phyloP scores from a whole-genome alignment of 768 basidiomycete species.

The Rossbeevera mucosa region DNA sequence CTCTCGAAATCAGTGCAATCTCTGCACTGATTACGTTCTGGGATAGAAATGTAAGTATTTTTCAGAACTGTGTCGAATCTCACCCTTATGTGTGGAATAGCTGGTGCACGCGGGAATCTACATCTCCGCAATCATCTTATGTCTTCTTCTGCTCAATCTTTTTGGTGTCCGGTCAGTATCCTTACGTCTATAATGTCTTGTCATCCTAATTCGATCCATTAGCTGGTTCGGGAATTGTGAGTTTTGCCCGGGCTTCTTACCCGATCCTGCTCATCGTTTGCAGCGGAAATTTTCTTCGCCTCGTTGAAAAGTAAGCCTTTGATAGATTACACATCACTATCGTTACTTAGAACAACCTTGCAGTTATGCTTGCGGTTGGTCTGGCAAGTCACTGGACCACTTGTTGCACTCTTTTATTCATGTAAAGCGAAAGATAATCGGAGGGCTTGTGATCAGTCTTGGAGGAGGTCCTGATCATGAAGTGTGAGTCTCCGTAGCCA shows the following conservation, averaged over 20 bases:
- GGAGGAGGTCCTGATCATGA: conserved; percentile 54
- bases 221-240: conserved; percentile 22
- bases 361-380: conserved; percentile 37
- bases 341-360: background rate
- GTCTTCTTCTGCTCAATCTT: conserved; percentile 40
- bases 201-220: conserved; percentile 29
- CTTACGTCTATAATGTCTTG: conserved; percentile 34
- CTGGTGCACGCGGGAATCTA: conserved; percentile 36
- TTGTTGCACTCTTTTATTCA: background rate
- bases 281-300: conserved; percentile 23
- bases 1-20: conserved; percentile 49
- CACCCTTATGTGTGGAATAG: conserved; percentile 25
- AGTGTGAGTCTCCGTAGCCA: conserved; percentile 29
- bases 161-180: conserved; percentile 41
- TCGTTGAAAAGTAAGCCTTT: conserved; percentile 19
- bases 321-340: background rate
- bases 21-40: conserved; percentile 48
- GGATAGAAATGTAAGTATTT: conserved; percentile 31
- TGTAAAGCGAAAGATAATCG: conserved; percentile 25
- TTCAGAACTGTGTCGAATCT: too few relatives aligned
- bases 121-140: conserved; percentile 34
- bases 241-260: background rate
- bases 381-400: conserved; percentile 16
- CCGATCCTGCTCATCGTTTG: conserved; percentile 3
- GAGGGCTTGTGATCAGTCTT: conserved; percentile 48